phyloP scores from a whole-genome alignment of 2,329 filamentous ascomycete genomes.

The Magnaporthiopsis incrustans region DNA sequence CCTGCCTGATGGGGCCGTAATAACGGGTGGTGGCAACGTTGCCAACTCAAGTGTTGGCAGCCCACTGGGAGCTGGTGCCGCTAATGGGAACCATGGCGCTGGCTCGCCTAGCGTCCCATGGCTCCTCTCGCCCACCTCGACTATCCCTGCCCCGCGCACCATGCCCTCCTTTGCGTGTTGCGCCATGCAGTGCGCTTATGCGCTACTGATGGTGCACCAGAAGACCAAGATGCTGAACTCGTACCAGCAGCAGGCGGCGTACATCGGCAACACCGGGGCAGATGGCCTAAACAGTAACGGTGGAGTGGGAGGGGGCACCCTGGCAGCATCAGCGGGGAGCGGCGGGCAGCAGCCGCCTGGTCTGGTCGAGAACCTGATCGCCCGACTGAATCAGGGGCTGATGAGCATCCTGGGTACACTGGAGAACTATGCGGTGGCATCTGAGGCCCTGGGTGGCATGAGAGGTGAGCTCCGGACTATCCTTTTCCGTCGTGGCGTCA shows the following conservation, averaged over 20 bases:
- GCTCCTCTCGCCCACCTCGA: constrained; percentile 27
- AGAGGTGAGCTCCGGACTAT: constrained; percentile 25
- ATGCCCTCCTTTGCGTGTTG: constrained; percentile 38
- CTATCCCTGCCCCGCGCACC: constrained; percentile 31
- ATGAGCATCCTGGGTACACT: constrained; percentile 32
- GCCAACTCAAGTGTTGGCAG: too few species aligned
- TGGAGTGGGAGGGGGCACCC: constrained; percentile 11
- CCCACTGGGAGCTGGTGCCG: too few species aligned
- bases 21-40: background rate
- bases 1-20: background rate
- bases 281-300: constrained; percentile 10
- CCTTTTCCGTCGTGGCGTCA: background rate
- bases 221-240: constrained; percentile 30
- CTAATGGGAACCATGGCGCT: constrained; percentile 11
- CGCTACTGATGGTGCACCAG: constrained; percentile 33
- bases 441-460: constrained; percentile 37
- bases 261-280: background rate
- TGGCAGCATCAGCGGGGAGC: constrained; percentile 5
- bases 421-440: constrained; percentile 35
- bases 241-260: constrained; percentile 12
- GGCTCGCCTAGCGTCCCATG: constrained; percentile 9
- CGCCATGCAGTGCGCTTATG: constrained; percentile 37
- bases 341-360: constrained; percentile 7
- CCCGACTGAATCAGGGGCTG: constrained; percentile 31
- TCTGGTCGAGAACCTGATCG: constrained; percentile 25